Evolutionary conservation across 768 basidiomycete species (phyloP).

Genomic region (Galerina marginata): DNA sequence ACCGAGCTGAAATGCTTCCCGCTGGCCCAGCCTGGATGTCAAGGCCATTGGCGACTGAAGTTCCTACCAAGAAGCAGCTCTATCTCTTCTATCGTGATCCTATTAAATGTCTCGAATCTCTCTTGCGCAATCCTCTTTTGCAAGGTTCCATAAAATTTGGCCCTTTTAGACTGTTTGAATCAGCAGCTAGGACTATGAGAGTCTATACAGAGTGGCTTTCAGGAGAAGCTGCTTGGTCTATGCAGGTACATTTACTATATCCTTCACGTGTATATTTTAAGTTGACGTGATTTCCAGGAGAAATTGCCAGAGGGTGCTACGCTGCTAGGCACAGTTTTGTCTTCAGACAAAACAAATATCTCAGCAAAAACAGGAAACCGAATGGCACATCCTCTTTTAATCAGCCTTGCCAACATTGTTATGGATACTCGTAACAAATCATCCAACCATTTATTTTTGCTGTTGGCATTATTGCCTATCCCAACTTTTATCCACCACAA

Average conservation of each 20-base stretch:
- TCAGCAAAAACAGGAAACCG: constrained; percentile 34
- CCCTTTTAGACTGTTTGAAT: constrained; percentile 17
- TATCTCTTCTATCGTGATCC: constrained; percentile 32
- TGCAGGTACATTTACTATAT: constrained; percentile 24
- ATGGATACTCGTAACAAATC: constrained; percentile 35
- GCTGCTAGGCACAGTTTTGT: constrained; percentile 33
- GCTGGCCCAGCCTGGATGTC: constrained; percentile 31
- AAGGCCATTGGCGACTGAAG: constrained; percentile 9
- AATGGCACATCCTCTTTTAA: constrained; percentile 35
- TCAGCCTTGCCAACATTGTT: constrained; percentile 38
- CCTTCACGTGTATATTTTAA: neutral
- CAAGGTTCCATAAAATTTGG: constrained; percentile 26
- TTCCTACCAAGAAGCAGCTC: constrained; percentile 30
- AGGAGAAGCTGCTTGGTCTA: constrained; percentile 21
- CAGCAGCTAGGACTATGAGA: constrained; percentile 13
- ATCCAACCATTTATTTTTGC: constrained; percentile 31
- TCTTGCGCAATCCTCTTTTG: constrained; percentile 31
- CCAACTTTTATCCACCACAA: constrained; percentile 31
- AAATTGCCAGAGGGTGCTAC: constrained; percentile 28
- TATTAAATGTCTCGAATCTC: constrained; percentile 32
- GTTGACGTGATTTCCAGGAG: constrained; percentile 9
- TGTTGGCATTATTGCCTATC: constrained; percentile 36
- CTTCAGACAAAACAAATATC: constrained; percentile 40
- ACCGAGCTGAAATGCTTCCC: constrained; percentile 32
- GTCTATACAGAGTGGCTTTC: constrained; percentile 27